These are phyloP conservation scores for Phanerochaete sordida DNA, from an alignment of 768 basidiomycete genomes.

Conservation along the genomic window DNA sequence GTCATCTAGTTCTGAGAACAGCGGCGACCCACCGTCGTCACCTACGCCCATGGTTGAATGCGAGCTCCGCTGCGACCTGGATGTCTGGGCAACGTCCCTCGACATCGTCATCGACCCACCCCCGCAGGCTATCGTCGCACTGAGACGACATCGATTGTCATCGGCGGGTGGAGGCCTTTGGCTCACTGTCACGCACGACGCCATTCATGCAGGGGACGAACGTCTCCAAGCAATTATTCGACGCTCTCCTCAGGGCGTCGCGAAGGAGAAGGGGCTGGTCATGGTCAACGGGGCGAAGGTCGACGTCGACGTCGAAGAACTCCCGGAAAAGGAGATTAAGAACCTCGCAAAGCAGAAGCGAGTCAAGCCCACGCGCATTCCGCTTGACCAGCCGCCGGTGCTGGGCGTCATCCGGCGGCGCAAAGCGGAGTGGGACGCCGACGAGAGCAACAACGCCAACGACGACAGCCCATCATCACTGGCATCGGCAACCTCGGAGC, in stretches of 20 bases:
- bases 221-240: constrained; percentile 72
- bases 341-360: constrained; percentile 79
- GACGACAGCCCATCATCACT: constrained; percentile 6
- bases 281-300: constrained; percentile 88
- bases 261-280: constrained; percentile 77
- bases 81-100: constrained; percentile 79
- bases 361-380: constrained; percentile 79
- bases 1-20: constrained; percentile 13
- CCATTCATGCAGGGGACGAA: constrained; percentile 73
- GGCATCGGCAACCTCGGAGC: constrained; percentile 14
- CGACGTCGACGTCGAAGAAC: constrained; percentile 83
- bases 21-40: constrained; percentile 18
- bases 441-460: constrained; percentile 30
- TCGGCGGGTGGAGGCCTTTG: constrained; percentile 89
- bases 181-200: constrained; percentile 89
- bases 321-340: constrained; percentile 86
- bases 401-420: constrained; percentile 65
- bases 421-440: constrained; percentile 69
- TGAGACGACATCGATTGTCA: constrained; percentile 85
- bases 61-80: constrained; percentile 88
- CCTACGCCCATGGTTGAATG: constrained; percentile 67
- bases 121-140: constrained; percentile 74
- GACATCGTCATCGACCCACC: constrained; percentile 94
- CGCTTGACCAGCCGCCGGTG: constrained; percentile 91
- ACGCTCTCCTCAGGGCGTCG: constrained; percentile 52